Percentiles rank a stretch among this genome's conserved stretches.
These are phyloP conservation scores for Metschnikowia lochheadii DNA, from an alignment of 805 yeast genomes.

Conservation along the genomic window DNA sequence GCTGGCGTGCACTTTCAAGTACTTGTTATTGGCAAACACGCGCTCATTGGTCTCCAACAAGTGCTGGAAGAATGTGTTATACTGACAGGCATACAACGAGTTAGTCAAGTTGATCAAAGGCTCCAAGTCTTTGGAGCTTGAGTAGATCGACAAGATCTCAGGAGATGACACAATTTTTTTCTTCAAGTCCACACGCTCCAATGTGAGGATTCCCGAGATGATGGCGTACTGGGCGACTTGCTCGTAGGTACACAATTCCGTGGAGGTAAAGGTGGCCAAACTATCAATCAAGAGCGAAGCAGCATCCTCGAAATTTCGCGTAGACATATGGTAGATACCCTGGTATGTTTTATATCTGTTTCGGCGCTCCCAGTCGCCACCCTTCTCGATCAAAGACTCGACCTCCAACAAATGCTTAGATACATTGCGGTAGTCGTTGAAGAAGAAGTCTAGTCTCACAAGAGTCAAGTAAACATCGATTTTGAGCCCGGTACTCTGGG, in stretches of 20 bases:
- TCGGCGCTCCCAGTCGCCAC: constrained; percentile 99
- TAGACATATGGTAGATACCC: constrained; percentile 79
- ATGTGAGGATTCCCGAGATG: constrained; percentile 78
- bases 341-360: constrained; percentile 88
- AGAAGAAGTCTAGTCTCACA: constrained; percentile 86
- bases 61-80: constrained; percentile 70
- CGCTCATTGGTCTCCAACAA: constrained; percentile 74
- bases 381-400: constrained; percentile 78
- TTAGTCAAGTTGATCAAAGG: constrained; percentile 82
- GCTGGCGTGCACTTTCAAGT: constrained; percentile 71
- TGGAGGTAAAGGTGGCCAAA: constrained; percentile 90
- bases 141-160: constrained; percentile 76
- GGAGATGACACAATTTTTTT: constrained; percentile 87
- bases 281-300: constrained; percentile 83
- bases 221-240: constrained; percentile 86
- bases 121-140: constrained; percentile 65
- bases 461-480: constrained; percentile 82
- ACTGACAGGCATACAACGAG: constrained; percentile 85
- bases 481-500: constrained; percentile 85
- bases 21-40: constrained; percentile 58
- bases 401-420: constrained; percentile 71
- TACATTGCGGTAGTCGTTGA: constrained; percentile 67
- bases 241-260: constrained; percentile 84
- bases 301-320: constrained; percentile 83
- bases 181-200: constrained; percentile 82